Conservation (phyloP, 2,329 filamentous ascomycete genomes). For the Monascus ruber region DNA sequence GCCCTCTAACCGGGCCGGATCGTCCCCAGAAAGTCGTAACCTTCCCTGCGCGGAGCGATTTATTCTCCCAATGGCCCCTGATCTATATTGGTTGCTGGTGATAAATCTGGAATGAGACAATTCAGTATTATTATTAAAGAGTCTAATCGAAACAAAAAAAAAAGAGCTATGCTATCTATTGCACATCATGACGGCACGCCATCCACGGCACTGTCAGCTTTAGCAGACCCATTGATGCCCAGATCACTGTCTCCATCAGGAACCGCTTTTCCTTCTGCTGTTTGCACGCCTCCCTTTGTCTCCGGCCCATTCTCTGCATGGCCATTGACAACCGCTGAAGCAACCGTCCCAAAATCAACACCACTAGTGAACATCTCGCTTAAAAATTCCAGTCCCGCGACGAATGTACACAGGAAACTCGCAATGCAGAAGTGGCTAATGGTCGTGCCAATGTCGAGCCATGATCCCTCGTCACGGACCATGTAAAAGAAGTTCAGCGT, state of each 20-base stretch:
- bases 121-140: too few relatives aligned
- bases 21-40: too few relatives aligned
- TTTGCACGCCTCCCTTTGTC: not conserved
- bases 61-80: too few relatives aligned
- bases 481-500: conserved; percentile 98
- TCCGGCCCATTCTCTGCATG: not conserved
- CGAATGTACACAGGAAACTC: conserved; percentile 79
- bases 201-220: not conserved
- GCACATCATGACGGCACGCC: not conserved
- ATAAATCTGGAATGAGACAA: too few relatives aligned
- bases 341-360: conserved; percentile 46
- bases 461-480: conserved; percentile 89
- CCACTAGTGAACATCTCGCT: conserved; percentile 75
- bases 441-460: conserved; percentile 94
- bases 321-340: not conserved
- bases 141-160: too few relatives aligned
- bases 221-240: not conserved
- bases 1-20: too few relatives aligned
- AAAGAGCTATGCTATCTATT: too few relatives aligned
- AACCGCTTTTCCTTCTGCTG: too few relatives aligned
- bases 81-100: too few relatives aligned
- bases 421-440: conserved; percentile 95
- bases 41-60: too few relatives aligned
- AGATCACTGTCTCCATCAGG: too few relatives aligned
- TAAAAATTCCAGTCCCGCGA: conserved; percentile 73